A percentile compares a stretch with the other conserved stretches of the same genome.
These are phyloP conservation scores for Panicum miliaceum DNA, from an alignment of 176 grass and related monocot genomes.

Conservation along the genomic window DNA sequence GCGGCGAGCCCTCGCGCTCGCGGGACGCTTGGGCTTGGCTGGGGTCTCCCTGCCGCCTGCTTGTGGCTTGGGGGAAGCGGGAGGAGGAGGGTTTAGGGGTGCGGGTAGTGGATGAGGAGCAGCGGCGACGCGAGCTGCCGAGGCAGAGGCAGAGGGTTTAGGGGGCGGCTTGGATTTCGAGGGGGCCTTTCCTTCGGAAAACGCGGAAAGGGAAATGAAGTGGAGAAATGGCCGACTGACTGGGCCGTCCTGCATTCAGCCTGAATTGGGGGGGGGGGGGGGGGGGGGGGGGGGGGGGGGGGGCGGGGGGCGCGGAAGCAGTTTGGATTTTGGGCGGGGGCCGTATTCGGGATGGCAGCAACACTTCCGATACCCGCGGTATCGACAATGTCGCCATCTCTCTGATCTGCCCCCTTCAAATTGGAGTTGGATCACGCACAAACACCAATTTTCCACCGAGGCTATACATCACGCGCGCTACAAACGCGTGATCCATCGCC, in stretches of 20 bases:
- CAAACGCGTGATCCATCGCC: no score
- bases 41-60: not conserved
- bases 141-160: conserved; percentile 35
- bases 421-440: no score
- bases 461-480: no score
- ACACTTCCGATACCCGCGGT: no score
- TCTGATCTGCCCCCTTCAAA: no score
- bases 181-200: not conserved
- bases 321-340: no score
- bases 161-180: conserved; percentile 12
- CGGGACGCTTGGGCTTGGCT: not conserved
- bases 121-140: not conserved
- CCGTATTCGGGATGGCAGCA: no score
- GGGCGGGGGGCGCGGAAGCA: no score
- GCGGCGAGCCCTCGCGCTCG: conserved; percentile 2
- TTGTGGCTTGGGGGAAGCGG: not conserved
- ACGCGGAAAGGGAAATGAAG: not conserved
- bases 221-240: not conserved
- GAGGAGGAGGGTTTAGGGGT: conserved; percentile 29
- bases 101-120: conserved; percentile 42
- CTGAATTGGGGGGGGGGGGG: not conserved
- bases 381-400: no score
- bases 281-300: no score
- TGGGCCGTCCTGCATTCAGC: no score
- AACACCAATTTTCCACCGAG: no score